Conservation (phyloP, 805 yeast species). For the Wickerhamiella occidentalis region DNA sequence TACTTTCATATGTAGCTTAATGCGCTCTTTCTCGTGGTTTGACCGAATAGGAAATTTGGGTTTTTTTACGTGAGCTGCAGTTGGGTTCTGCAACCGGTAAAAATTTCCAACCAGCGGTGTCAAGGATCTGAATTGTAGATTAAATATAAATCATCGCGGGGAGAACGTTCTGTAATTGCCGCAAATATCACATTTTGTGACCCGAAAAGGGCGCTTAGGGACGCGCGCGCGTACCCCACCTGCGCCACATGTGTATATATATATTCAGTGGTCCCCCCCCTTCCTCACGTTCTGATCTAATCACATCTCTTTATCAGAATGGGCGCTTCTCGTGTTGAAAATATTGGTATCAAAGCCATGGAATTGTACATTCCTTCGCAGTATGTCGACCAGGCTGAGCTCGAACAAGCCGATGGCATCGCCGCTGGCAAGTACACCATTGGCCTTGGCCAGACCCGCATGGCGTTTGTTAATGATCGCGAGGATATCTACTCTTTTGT, state of each 20-base stretch:
- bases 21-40: too few relatives aligned
- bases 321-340: constrained; percentile 40
- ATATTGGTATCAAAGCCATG: constrained; percentile 93
- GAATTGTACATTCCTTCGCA: constrained; percentile 78
- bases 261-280: neutral
- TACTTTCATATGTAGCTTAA: too few relatives aligned
- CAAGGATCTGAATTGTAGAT: neutral
- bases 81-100: neutral
- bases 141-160: neutral
- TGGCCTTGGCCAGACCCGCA: constrained; percentile 96
- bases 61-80: constrained; percentile 4
- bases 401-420: constrained; percentile 75
- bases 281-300: too few relatives aligned
- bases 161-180: too few relatives aligned
- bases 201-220: too few relatives aligned
- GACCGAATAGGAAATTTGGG: neutral
- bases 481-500: constrained; percentile 93
- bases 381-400: constrained; percentile 75
- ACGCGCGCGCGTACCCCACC: too few relatives aligned
- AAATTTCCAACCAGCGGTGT: neutral
- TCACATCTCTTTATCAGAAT: constrained; percentile 11
- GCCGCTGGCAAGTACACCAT: constrained; percentile 94
- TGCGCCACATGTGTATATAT: neutral
- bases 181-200: neutral
- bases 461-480: constrained; percentile 94